phyloP scores from a whole-genome alignment of 2,329 filamentous ascomycete species.

The Helotiales sp. region DNA sequence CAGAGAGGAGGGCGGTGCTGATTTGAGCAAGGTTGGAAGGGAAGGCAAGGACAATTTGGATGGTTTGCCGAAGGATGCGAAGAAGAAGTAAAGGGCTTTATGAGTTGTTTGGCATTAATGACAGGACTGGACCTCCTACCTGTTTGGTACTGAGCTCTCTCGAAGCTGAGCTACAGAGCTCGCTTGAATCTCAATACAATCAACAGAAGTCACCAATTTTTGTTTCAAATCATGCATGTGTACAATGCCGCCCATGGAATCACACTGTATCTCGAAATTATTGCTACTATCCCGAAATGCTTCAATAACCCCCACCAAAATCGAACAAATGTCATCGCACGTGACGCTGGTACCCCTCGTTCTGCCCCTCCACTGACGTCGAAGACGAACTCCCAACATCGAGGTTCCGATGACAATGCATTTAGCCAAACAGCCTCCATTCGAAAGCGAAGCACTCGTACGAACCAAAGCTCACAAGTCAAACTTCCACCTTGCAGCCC shows the following conservation, averaged over 20 bases:
- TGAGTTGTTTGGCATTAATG: not conserved
- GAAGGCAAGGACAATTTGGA: conserved; percentile 63
- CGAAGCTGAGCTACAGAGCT: not conserved
- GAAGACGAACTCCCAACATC: not conserved
- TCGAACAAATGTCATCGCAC: not conserved
- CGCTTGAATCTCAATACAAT: not conserved
- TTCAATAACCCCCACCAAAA: too few species aligned
- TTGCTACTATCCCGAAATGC: too few species aligned
- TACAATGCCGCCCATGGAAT: too few species aligned
- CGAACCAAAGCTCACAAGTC: not conserved
- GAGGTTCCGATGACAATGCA: not conserved
- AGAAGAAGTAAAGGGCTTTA: conserved; percentile 11
- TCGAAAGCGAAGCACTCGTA: too few species aligned
- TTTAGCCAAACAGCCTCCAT: not conserved
- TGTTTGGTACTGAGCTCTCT: not conserved
- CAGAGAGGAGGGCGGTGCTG: conserved; percentile 53
- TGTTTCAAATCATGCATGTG: too few species aligned
- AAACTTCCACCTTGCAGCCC: not conserved
- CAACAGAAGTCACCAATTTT: not conserved
- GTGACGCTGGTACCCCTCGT: not conserved
- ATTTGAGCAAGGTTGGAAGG: conserved; percentile 65
- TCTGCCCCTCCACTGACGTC: conserved; percentile 10
- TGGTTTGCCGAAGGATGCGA: conserved; percentile 60
- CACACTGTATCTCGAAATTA: too few species aligned
- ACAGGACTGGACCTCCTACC: too few species aligned